Evolutionary conservation across 129 eudicot genomes (phyloP).

Genomic region (Saussurea involucrata): DNA sequence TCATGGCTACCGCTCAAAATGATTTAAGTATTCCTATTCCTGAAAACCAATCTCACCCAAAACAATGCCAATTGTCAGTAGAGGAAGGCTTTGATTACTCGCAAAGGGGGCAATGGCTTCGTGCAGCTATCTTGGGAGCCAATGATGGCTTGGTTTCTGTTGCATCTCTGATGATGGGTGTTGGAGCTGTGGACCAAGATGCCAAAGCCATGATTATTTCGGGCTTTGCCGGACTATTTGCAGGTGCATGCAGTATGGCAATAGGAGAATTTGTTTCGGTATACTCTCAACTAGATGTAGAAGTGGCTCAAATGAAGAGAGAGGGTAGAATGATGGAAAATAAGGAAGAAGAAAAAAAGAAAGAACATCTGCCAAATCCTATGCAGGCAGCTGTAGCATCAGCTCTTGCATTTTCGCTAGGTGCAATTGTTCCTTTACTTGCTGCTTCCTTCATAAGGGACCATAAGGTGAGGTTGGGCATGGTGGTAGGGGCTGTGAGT

Average conservation of each 20-base stretch:
- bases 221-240: slow-evolving; percentile 33
- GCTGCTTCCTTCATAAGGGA: slow-evolving; percentile 39
- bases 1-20: slow-evolving; percentile 18
- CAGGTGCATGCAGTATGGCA: slow-evolving; percentile 44
- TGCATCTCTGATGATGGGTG: slow-evolving; percentile 33
- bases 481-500: slow-evolving; percentile 34
- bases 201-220: slow-evolving; percentile 27
- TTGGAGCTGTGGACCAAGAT: slow-evolving; percentile 20
- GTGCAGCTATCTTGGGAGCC: slow-evolving; percentile 32
- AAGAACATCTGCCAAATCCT: slow-evolving; percentile 38
- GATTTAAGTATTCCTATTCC: slow-evolving; percentile 14
- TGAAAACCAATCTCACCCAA: slow-evolving; percentile 5
- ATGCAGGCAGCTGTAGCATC: slow-evolving; percentile 51
- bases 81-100: slow-evolving; percentile 25
- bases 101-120: slow-evolving; percentile 33
- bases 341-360: neutral
- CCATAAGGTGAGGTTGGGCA: slow-evolving; percentile 33
- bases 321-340: neutral
- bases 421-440: slow-evolving; percentile 44
- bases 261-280: slow-evolving; percentile 37
- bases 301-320: slow-evolving; percentile 34
- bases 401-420: slow-evolving; percentile 44
- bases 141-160: slow-evolving; percentile 34
- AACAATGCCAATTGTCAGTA: neutral
- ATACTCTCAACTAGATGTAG: slow-evolving; percentile 31